A percentile compares a stretch with the other conserved stretches of the same genome.
These are phyloP conservation scores for Exophiala sp. DNA, from an alignment of 2,329 filamentous ascomycete species.

Conservation along the genomic window DNA sequence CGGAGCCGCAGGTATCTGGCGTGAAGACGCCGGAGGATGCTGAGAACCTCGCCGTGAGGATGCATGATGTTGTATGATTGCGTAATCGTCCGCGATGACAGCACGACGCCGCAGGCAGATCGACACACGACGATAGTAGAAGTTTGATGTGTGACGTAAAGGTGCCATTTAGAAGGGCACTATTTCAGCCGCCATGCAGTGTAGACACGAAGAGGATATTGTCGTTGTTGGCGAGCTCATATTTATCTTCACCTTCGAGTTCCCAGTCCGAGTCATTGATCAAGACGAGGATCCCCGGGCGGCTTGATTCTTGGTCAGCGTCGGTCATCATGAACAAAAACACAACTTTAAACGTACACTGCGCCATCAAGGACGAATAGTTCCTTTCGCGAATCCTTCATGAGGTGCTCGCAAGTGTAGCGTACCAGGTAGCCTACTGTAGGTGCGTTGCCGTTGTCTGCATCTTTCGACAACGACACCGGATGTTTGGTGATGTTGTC, in stretches of 20 bases:
- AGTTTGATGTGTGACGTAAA: background rate
- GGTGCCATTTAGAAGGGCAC: background rate
- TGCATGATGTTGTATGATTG: slow-evolving; percentile 28
- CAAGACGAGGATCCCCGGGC: slow-evolving; percentile 89
- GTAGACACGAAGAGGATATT: slow-evolving; percentile 96
- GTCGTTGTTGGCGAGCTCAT: slow-evolving; percentile 76
- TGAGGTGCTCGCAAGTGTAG: slow-evolving; percentile 74
- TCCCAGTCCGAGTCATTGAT: slow-evolving; percentile 99
- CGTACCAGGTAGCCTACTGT: slow-evolving; percentile 74
- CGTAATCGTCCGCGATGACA: background rate
- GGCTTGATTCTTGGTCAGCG: slow-evolving; percentile 51
- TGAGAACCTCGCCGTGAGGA: slow-evolving; percentile 25
- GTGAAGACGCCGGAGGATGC: slow-evolving; percentile 28
- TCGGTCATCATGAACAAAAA: background rate
- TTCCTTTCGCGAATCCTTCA: slow-evolving; percentile 82
- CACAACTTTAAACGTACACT: slow-evolving; percentile 62
- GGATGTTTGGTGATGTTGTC: slow-evolving; percentile 72
- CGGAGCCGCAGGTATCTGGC: slow-evolving; percentile 42
- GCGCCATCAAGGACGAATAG: slow-evolving; percentile 83
- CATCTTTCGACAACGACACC: slow-evolving; percentile 59
- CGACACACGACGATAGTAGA: background rate
- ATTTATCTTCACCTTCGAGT: slow-evolving; percentile 88
- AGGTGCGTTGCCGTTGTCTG: slow-evolving; percentile 54
- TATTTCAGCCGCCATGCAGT: slow-evolving; percentile 75
- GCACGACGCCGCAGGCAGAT: background rate